Conservation (phyloP, 1,139 yeast species). For the Pichiaceae sp. region DNA sequence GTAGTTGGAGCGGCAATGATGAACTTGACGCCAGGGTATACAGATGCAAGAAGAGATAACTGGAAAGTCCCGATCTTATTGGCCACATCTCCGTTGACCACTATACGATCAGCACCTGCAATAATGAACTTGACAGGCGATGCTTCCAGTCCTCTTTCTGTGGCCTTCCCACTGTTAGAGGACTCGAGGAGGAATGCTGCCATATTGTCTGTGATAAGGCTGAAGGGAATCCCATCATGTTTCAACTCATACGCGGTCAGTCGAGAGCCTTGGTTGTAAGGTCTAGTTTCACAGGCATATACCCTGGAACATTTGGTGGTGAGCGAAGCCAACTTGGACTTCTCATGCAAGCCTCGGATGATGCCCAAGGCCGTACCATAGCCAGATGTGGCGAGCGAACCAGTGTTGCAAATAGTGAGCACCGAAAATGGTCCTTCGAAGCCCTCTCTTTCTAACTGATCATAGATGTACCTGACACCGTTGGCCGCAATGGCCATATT, state of each 20-base stretch:
- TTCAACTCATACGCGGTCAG: slow-evolving; percentile 86
- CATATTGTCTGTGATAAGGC: slow-evolving; percentile 87
- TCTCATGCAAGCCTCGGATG: slow-evolving; percentile 54
- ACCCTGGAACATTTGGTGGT: slow-evolving; percentile 44
- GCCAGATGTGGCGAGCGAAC: slow-evolving; percentile 93
- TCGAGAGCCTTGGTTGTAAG: slow-evolving; percentile 94
- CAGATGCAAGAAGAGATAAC: slow-evolving; percentile 59
- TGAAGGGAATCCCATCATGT: slow-evolving; percentile 79
- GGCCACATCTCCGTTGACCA: slow-evolving; percentile 87
- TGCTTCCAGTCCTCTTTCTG: slow-evolving; percentile 15
- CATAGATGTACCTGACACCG: slow-evolving; percentile 64
- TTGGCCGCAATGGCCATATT: slow-evolving; percentile 71
- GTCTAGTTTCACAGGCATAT: slow-evolving; percentile 89
- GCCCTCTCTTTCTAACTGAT: slow-evolving; percentile 36
- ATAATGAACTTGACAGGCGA: slow-evolving; percentile 78
- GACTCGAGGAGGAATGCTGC: slow-evolving; percentile 61
- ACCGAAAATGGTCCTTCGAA: slow-evolving; percentile 68
- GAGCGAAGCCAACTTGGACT: slow-evolving; percentile 25
- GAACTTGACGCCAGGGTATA: slow-evolving; percentile 53
- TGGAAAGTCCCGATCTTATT: slow-evolving; percentile 97
- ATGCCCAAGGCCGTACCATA: slow-evolving; percentile 96
- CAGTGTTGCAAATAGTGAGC: slow-evolving; percentile 79
- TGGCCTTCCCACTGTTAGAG: slow-evolving; percentile 15
- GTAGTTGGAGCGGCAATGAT: slow-evolving; percentile 94
- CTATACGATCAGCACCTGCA: slow-evolving; percentile 98